Conservation (phyloP, 345 rosid species). For the Linum lewisii region DNA sequence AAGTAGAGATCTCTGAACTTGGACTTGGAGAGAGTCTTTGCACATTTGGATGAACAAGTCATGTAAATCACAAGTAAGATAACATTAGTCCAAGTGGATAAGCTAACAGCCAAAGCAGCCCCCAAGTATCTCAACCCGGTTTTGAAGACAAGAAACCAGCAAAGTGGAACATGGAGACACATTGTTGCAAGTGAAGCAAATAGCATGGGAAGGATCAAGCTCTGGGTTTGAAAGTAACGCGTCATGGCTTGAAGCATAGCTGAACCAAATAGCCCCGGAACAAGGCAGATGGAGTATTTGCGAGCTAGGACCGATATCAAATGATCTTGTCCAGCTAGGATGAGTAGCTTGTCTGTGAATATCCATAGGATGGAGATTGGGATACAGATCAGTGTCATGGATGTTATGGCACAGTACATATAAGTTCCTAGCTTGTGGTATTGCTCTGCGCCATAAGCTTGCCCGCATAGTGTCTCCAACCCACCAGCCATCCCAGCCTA, state of each 20-base stretch:
- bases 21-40: constrained; percentile 3
- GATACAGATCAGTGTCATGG: constrained; percentile 24
- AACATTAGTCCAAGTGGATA: constrained; percentile 32
- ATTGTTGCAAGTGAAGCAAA: constrained; percentile 29
- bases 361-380: constrained; percentile 33
- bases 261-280: constrained; percentile 35
- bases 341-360: constrained; percentile 35
- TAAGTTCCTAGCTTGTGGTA: constrained; percentile 32
- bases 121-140: constrained; percentile 21
- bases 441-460: constrained; percentile 57
- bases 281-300: constrained; percentile 31
- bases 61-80: constrained; percentile 28
- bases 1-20: constrained; percentile 4
- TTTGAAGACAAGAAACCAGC: constrained; percentile 38
- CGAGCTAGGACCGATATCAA: constrained; percentile 31
- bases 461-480: constrained; percentile 53
- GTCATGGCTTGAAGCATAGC: constrained; percentile 31
- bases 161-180: constrained; percentile 31
- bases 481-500: constrained; percentile 51
- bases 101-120: constrained; percentile 32
- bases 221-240: constrained; percentile 40
- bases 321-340: constrained; percentile 31
- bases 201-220: constrained; percentile 32
- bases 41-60: constrained; percentile 20
- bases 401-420: constrained; percentile 29